phyloP scores from a whole-genome alignment of 1,139 yeast species.

The Eremothecium gossypii region DNA sequence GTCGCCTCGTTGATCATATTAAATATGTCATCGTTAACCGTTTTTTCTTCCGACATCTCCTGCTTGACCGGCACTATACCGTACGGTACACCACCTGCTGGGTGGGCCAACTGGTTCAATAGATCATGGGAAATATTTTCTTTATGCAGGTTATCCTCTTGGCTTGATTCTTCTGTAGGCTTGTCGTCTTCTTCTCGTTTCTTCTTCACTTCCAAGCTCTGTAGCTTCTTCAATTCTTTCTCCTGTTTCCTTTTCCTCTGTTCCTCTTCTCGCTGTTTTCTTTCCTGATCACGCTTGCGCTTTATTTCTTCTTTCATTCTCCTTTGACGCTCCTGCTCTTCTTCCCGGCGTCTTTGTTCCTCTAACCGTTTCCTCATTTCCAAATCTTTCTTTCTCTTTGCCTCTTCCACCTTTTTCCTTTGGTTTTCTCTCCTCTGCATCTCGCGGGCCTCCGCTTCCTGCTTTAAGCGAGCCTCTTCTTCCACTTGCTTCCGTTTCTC shows the following conservation, averaged over 20 bases:
- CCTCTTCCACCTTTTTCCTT: conserved; percentile 30
- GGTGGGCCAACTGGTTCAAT: conserved; percentile 3
- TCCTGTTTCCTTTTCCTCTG: conserved; percentile 35
- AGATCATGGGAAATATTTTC: conserved; percentile 6
- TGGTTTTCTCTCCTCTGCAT: conserved; percentile 38
- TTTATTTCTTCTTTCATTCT: conserved; percentile 32
- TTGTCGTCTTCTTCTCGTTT: conserved; percentile 29
- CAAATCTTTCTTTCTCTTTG: conserved; percentile 33
- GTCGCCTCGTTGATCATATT: conserved; percentile 25
- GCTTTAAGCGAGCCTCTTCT: conserved; percentile 35
- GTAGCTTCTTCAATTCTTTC: conserved; percentile 19
- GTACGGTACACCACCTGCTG: conserved; percentile 9
- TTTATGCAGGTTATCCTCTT: conserved; percentile 10
- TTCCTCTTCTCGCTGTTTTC: conserved; percentile 37
- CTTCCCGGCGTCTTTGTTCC: conserved; percentile 35
- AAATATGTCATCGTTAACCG: conserved; percentile 21
- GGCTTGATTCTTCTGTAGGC: conserved; percentile 28
- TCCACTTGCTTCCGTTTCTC: conserved; percentile 32
- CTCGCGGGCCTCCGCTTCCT: conserved; percentile 38
- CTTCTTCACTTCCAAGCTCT: conserved; percentile 12
- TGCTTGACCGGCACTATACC: conserved; percentile 3
- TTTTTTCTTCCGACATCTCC: conserved; percentile 2
- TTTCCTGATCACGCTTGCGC: conserved; percentile 35
- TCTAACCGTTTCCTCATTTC: conserved; percentile 36
- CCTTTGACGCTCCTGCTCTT: conserved; percentile 34